Evolutionary conservation across 257 asterid species (phyloP), one percentile per base, ranked within the genome.

Genomic region (Solanum raphanifolium): DNA sequence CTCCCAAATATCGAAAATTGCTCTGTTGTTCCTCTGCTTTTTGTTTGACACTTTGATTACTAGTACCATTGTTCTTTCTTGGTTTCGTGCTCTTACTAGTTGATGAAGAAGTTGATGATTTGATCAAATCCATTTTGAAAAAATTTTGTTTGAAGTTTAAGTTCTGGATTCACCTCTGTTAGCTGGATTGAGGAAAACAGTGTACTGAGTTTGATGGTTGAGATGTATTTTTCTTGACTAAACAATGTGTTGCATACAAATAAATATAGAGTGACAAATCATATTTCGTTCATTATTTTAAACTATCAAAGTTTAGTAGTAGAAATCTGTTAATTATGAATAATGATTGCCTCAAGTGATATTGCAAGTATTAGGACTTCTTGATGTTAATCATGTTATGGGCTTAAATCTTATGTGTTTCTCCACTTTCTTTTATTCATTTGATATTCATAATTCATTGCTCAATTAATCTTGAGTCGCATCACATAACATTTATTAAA

Each of bases 1-100:
- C 98, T 1, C 98, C 98, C 1, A 96, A 94, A 69, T 92, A 96
- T 89, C 98, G 36, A 90, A 81, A 72, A 52, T 66, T 68, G 76
- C 71, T 31, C 34, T 2, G 91, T 43, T 11, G 93, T 25, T 23
- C 89, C 91, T 13, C 88, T 86, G 62, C 72, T 87, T 41, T 85
- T 74, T 41, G 86, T 90, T 36, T 86, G 91, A 46, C 75, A 88
- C 11, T 85, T 88, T 76, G 21, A 65, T 20, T 65, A 46, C 66
- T 21, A 1, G 13, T 13, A 8, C 41, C 36, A 65, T 0, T 4
- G 52, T 41, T 86, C 84, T 86, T 86, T 86, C 73, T 86, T 48
- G 18, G 43, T 31, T 82, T 82, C 31, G 69, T 82, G 39, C 13
- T 73, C 74, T 52, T 74, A 29, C 23, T 71, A 7, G 65, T 3